These are phyloP conservation scores for Boletus rex-veris DNA, from an alignment of 768 basidiomycete species.

Conservation along the genomic window DNA sequence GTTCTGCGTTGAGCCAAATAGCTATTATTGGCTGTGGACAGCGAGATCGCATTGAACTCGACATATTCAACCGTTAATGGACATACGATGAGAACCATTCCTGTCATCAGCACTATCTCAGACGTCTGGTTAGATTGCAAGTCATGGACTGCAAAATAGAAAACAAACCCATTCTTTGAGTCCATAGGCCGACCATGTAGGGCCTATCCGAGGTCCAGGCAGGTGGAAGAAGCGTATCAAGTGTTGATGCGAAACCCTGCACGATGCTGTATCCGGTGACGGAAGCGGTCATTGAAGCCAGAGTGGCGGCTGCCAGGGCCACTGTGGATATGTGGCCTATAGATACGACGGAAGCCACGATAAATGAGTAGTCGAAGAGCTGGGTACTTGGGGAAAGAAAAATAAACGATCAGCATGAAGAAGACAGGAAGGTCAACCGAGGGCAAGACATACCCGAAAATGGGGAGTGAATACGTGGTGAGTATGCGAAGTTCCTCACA, in stretches of 20 bases:
- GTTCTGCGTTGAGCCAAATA: slow-evolving; percentile 83
- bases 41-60: not conserved
- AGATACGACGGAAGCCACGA: slow-evolving; percentile 78
- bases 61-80: not conserved
- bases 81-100: slow-evolving; percentile 56
- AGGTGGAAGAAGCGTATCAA: slow-evolving; percentile 91
- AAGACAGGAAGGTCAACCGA: not conserved
- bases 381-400: slow-evolving; percentile 51
- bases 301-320: slow-evolving; percentile 79
- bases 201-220: slow-evolving; percentile 93
- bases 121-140: slow-evolving; percentile 3
- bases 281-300: slow-evolving; percentile 71
- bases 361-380: slow-evolving; percentile 80
- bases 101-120: slow-evolving; percentile 57
- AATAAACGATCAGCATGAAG: not conserved
- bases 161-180: slow-evolving; percentile 77
- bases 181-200: slow-evolving; percentile 83
- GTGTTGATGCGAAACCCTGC: slow-evolving; percentile 76
- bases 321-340: slow-evolving; percentile 90
- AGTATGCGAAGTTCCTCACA: slow-evolving; percentile 61
- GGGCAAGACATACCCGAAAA: slow-evolving; percentile 57
- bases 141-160: not conserved
- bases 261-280: slow-evolving; percentile 61
- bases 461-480: slow-evolving; percentile 61
- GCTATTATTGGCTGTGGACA: slow-evolving; percentile 46